phyloP scores from a whole-genome alignment of 208 protist genomes.

The Trypanosoma cruzi region DNA sequence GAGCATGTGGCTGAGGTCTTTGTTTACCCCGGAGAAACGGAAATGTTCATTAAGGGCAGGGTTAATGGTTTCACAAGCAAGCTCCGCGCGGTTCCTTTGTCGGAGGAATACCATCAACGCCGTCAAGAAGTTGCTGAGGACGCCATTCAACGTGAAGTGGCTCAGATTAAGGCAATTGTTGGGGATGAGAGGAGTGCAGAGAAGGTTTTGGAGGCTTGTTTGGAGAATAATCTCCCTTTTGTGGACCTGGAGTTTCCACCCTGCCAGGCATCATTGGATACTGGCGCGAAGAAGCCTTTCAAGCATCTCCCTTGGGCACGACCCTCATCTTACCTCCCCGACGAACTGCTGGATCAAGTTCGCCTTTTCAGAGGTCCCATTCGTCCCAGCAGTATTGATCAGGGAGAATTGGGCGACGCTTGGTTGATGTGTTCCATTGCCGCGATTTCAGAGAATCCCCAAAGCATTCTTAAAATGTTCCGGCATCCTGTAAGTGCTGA shows the following conservation, averaged over 20 bases:
- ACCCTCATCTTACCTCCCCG: constrained; percentile 47
- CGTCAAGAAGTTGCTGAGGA: constrained; percentile 37
- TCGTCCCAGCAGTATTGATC: constrained; percentile 43
- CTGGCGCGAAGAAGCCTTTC: constrained; percentile 54
- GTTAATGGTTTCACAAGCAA: constrained; percentile 73
- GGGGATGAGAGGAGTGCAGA: constrained; percentile 45
- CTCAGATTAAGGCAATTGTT: constrained; percentile 40
- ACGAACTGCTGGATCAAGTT: constrained; percentile 59
- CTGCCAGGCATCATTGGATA: constrained; percentile 52
- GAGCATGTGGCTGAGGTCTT: constrained; percentile 45
- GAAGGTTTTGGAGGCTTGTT: constrained; percentile 54
- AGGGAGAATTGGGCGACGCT: constrained; percentile 70
- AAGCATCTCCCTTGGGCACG: constrained; percentile 68
- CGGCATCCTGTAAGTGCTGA: constrained; percentile 56
- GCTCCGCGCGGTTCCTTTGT: constrained; percentile 53
- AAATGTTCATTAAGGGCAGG: constrained; percentile 68
- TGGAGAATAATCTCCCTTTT: constrained; percentile 60
- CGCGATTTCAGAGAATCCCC: constrained; percentile 48
- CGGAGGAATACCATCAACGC: constrained; percentile 51
- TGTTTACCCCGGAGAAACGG: constrained; percentile 79
- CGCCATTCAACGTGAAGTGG: constrained; percentile 42
- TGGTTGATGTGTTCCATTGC: constrained; percentile 80
- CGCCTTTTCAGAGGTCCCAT: constrained; percentile 59
- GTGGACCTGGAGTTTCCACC: constrained; percentile 79
- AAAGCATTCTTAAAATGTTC: constrained; percentile 57